Conservation (phyloP, 352 stramenopile species). For the Pythium apleroticum region DNA sequence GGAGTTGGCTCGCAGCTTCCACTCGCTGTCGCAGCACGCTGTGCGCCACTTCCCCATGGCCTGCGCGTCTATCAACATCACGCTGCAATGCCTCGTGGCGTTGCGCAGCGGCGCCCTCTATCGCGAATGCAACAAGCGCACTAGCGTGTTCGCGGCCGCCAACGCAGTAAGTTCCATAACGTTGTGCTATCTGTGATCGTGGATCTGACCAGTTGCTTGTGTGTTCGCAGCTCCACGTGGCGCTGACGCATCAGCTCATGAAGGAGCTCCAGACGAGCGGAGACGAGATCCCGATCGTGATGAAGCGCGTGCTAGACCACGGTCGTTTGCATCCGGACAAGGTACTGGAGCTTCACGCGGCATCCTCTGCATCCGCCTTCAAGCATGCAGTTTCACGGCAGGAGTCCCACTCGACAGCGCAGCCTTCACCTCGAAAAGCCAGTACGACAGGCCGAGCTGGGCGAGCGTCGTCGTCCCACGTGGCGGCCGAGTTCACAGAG, state of each 20-base stretch:
- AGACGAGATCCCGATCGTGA: constrained; percentile 54
- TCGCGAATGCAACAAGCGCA: constrained; percentile 49
- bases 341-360: constrained; percentile 32
- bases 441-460: constrained; percentile 14
- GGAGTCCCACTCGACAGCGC: background rate
- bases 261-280: constrained; percentile 41
- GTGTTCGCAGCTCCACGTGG: constrained; percentile 40
- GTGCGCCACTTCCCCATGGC: constrained; percentile 71
- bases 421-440: background rate
- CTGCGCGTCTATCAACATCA: constrained; percentile 78
- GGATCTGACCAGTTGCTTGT: constrained; percentile 10
- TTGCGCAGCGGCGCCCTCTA: constrained; percentile 65
- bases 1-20: constrained; percentile 50
- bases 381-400: too few relatives aligned
- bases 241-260: constrained; percentile 41
- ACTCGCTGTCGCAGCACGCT: constrained; percentile 50
- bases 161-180: constrained; percentile 58
- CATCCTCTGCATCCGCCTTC: background rate
- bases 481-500: constrained; percentile 51
- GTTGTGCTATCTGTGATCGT: too few relatives aligned
- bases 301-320: constrained; percentile 58
- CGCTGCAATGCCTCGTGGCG: constrained; percentile 58
- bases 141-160: constrained; percentile 50
- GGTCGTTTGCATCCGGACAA: constrained; percentile 38
- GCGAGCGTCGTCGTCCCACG: constrained; percentile 23